These are phyloP conservation scores for Phialemoniopsis sp. DNA, from an alignment of 2,329 filamentous ascomycete genomes.

Conservation along the genomic window DNA sequence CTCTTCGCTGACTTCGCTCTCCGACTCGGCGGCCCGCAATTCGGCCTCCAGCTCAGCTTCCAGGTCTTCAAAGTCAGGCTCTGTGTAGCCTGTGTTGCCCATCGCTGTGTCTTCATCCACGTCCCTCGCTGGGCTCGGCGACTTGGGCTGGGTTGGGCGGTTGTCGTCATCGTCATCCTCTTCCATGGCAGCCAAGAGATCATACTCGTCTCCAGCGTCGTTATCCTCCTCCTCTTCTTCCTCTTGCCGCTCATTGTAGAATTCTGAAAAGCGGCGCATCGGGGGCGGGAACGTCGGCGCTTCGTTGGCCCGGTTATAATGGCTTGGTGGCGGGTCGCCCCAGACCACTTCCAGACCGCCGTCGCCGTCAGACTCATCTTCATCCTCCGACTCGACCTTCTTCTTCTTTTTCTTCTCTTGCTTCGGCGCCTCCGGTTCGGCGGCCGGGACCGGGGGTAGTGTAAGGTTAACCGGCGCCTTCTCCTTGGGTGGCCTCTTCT, in stretches of 20 bases:
- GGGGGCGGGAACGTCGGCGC: conserved; percentile 42
- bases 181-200: conserved; percentile 14
- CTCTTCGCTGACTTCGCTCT: conserved; percentile 65
- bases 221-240: conserved; percentile 16
- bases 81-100: no score
- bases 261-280: conserved; percentile 48
- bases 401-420: conserved; percentile 1
- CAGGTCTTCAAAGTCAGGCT: neutral
- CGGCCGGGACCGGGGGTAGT: conserved; percentile 3
- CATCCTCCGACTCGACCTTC: conserved; percentile 5
- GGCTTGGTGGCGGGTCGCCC: no score
- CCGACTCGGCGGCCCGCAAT: conserved; percentile 32
- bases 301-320: conserved; percentile 19
- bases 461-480: conserved; percentile 9
- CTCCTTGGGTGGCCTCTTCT: conserved; percentile 8
- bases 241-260: conserved; percentile 36
- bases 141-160: conserved; percentile 18
- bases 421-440: neutral
- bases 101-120: neutral
- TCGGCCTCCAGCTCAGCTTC: conserved; percentile 21
- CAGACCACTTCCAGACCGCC: conserved; percentile 48
- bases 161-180: conserved; percentile 23
- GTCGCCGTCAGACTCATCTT: conserved; percentile 38
- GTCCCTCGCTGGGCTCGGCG: conserved; percentile 8
- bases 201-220: conserved; percentile 6